phyloP scores from a whole-genome alignment of 768 basidiomycete species.

The Mycena vulgaris region DNA sequence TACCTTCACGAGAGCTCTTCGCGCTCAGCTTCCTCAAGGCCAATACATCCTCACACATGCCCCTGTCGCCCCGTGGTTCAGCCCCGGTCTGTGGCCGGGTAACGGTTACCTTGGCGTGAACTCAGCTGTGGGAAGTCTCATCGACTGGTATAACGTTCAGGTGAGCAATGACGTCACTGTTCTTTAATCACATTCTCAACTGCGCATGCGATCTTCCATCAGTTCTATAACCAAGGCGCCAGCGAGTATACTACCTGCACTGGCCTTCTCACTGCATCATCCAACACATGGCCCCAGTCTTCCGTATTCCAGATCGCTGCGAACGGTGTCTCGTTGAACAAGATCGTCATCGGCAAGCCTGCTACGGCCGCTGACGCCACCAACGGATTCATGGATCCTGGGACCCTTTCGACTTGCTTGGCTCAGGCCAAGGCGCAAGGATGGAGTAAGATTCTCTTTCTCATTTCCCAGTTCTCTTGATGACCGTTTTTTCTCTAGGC shows the following conservation, averaged over 20 bases:
- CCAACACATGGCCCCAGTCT: slow-evolving; percentile 72
- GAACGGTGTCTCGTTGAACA: slow-evolving; percentile 70
- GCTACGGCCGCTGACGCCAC: slow-evolving; percentile 65
- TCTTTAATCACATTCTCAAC: slow-evolving; percentile 21
- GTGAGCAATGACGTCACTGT: slow-evolving; percentile 54
- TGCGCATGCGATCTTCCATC: slow-evolving; percentile 8
- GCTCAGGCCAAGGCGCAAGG: slow-evolving; percentile 66
- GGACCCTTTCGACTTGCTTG: slow-evolving; percentile 72
- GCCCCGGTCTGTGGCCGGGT: slow-evolving; percentile 21
- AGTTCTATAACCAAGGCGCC: slow-evolving; percentile 70
- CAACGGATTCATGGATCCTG: slow-evolving; percentile 74
- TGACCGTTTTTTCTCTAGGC: slow-evolving; percentile 35
- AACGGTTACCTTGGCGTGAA: slow-evolving; percentile 47
- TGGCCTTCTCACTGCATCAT: slow-evolving; percentile 72
- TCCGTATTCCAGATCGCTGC: slow-evolving; percentile 73
- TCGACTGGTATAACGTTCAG: slow-evolving; percentile 77
- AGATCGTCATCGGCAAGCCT: slow-evolving; percentile 86
- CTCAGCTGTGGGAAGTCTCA: slow-evolving; percentile 65
- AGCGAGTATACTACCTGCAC: slow-evolving; percentile 76
- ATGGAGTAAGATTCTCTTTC: slow-evolving; percentile 69
- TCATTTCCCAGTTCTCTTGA: not conserved
- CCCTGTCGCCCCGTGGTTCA: slow-evolving; percentile 43
- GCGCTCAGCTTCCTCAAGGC: slow-evolving; percentile 40
- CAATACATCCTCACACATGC: slow-evolving; percentile 56
- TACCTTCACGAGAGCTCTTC: slow-evolving; percentile 46